phyloP scores from a whole-genome alignment of 1,139 yeast species.

The Yamadazyma friedrichii region DNA sequence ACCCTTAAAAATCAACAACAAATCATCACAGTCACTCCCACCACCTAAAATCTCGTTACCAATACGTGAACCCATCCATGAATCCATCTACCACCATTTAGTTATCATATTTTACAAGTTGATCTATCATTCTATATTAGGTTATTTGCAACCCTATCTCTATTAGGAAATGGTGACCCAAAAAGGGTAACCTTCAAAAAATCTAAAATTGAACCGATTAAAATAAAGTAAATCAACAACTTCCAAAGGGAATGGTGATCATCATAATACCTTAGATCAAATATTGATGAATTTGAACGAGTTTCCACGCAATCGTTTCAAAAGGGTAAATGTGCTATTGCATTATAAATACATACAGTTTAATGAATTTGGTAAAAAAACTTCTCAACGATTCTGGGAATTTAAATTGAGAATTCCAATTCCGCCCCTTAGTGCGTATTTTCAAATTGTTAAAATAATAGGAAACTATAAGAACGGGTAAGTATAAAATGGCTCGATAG shows the following conservation, averaged over 20 bases:
- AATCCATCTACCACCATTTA: neutral
- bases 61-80: neutral
- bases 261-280: no score
- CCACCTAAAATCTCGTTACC: neutral
- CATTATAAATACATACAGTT: conserved; percentile 1
- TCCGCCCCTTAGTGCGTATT: neutral
- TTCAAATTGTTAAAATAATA: no score
- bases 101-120: neutral
- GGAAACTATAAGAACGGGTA: no score
- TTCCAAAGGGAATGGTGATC: no score
- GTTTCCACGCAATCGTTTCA: no score
- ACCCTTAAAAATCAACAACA: no score
- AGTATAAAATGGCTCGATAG: no score
- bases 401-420: neutral
- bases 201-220: neutral
- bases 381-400: conserved; percentile 5
- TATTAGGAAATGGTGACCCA: conserved; percentile 24
- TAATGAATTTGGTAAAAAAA: conserved; percentile 1
- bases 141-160: conserved; percentile 24
- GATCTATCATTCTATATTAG: conserved; percentile 8
- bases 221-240: neutral
- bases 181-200: conserved; percentile 25
- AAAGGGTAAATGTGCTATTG: no score
- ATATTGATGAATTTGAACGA: no score
- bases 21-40: no score